These are phyloP conservation scores for Sungouiozyma intestinalis DNA, from an alignment of 805 yeast species.

Conservation along the genomic window DNA sequence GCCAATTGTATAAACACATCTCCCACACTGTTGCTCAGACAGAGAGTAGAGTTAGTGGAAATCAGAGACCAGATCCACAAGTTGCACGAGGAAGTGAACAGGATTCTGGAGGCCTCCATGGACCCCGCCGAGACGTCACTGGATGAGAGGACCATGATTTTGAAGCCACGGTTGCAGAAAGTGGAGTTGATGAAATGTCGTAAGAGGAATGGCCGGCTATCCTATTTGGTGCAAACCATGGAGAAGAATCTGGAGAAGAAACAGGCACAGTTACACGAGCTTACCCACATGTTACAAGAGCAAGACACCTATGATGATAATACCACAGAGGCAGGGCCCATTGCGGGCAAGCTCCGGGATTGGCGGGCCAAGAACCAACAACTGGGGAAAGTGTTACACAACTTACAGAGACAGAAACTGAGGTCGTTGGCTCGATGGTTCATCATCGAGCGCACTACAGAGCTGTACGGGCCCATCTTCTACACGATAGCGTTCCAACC, in stretches of 20 bases:
- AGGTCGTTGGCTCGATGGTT: slow-evolving; percentile 14
- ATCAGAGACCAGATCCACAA: not conserved
- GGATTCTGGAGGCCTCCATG: not conserved
- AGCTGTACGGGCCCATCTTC: not conserved
- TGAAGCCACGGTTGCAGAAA: not conserved
- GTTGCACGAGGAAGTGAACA: not conserved
- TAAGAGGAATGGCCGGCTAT: slow-evolving; percentile 9
- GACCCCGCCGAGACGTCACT: not conserved
- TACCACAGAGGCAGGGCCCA: too few relatives aligned
- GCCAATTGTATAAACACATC: slow-evolving; percentile 20
- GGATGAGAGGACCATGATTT: not conserved
- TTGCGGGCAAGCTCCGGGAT: too few relatives aligned
- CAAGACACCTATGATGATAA: too few relatives aligned
- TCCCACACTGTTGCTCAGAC: slow-evolving; percentile 13
- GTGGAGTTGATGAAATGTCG: slow-evolving; percentile 3
- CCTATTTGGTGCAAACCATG: slow-evolving; percentile 6
- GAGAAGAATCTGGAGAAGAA: not conserved
- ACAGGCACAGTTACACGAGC: not conserved
- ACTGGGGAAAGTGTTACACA: slow-evolving; percentile 1
- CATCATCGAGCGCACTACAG: slow-evolving; percentile 5
- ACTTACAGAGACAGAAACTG: slow-evolving; percentile 8
- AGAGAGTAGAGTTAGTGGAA: slow-evolving; percentile 7
- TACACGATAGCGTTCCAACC: slow-evolving; percentile 20
- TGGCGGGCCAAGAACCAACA: not conserved
- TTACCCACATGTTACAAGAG: not conserved